phyloP scores from a whole-genome alignment of 2,329 filamentous ascomycete genomes.

The Colletotrichum lupini region DNA sequence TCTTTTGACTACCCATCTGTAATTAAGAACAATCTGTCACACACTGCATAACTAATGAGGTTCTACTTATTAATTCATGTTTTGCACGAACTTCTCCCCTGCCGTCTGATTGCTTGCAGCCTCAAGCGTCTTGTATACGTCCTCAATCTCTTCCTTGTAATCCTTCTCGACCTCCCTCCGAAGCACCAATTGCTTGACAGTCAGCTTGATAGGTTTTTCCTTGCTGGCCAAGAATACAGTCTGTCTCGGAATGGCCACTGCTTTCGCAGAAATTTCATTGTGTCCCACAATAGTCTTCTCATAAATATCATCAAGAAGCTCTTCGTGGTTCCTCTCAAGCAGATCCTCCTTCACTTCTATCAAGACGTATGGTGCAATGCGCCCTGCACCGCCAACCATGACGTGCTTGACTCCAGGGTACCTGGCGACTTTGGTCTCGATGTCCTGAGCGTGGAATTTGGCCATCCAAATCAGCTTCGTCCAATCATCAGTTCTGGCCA shows the following conservation, averaged over 20 bases:
- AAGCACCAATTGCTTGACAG: not conserved
- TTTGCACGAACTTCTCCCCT: no score
- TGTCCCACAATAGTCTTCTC: not conserved
- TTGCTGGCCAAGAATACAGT: not conserved
- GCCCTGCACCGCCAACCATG: no score
- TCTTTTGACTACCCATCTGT: no score
- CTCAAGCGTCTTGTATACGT: not conserved
- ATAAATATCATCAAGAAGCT: not conserved
- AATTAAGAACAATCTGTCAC: no score
- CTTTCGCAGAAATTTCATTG: not conserved
- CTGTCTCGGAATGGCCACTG: not conserved
- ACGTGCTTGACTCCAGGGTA: not conserved
- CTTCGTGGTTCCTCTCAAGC: no score
- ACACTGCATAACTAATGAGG: no score
- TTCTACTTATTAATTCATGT: no score
- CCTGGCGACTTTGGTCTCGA: not conserved
- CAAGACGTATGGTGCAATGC: no score
- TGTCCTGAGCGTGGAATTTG: not conserved
- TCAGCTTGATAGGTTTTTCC: not conserved
- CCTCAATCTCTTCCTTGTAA: not conserved
- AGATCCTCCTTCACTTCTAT: no score
- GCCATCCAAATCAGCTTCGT: constrained; percentile 1
- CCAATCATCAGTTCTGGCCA: not conserved
- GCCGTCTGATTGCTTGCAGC: no score
- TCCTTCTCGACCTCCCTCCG: not conserved